These are phyloP conservation scores for Diaporthe sp. DNA, from an alignment of 2,329 filamentous ascomycete species.

Conservation along the genomic window DNA sequence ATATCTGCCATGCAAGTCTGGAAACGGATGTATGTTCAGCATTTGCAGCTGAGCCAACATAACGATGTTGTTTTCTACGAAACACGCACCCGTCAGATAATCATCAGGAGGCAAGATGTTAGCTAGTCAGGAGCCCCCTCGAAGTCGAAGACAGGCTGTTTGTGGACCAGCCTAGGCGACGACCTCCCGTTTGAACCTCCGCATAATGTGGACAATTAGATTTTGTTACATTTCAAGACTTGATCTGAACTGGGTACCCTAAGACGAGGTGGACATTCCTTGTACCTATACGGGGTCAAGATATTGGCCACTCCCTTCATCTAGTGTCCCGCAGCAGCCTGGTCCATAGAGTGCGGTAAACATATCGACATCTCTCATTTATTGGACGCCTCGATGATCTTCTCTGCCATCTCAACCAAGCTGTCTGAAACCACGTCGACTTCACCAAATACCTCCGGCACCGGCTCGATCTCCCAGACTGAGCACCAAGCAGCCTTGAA, in stretches of 20 bases:
- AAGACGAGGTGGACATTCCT: not conserved
- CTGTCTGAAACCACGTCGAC: constrained; percentile 65
- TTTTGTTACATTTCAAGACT: not conserved
- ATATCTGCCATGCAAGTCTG: too few species aligned
- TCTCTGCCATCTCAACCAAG: constrained; percentile 62
- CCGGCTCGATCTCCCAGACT: constrained; percentile 65
- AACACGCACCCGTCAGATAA: not conserved
- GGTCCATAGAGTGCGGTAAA: not conserved
- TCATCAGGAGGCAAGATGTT: not conserved
- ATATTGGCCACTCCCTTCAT: too few species aligned
- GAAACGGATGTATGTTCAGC: not conserved
- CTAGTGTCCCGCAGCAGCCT: not conserved
- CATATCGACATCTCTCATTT: not conserved
- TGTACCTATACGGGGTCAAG: not conserved
- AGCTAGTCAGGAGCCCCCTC: not conserved
- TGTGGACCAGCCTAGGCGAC: not conserved
- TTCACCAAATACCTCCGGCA: constrained; percentile 62
- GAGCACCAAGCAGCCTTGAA: constrained; percentile 68
- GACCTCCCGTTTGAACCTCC: not conserved
- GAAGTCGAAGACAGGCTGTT: not conserved
- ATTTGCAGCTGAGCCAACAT: not conserved
- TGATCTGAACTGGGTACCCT: not conserved
- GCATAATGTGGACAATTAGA: not conserved
- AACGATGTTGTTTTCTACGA: not conserved
- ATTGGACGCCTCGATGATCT: constrained; percentile 49